Base-by-base conservation (phyloP, 306 rosid genomes). In the Trifolium repens region DNA sequence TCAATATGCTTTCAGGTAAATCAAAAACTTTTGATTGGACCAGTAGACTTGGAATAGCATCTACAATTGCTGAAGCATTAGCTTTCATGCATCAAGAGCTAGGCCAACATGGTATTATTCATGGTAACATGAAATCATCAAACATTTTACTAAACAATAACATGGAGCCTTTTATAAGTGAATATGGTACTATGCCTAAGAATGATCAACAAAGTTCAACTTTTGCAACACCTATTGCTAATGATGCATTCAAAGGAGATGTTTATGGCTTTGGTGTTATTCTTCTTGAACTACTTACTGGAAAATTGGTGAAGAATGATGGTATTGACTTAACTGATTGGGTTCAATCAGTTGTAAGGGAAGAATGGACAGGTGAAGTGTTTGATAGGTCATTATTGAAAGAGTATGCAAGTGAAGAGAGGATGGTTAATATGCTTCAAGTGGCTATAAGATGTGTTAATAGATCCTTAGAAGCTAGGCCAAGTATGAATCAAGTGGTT, bases 331-430 rank as follows among this genome's bases (percentile, higher is more conserved):
- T 91, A 68, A 34, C 91, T 2, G 88, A 88, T n/a, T 90, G 98
- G 97, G 96, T 94, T 71, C 87, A 73, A n/a, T 82, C 91, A 2
- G 90, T 94, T 44, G 83, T 94, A 32, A 74, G 88, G 55, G 96
- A 94, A 80, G 98, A 94, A 82, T 91, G 96, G 98, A 90, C 97
- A 2, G 91, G 85, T 2, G 98, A 94, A 76, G 96, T 94, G 9
- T 91, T 94, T 78, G 98, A 91, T 64, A 81, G 70, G 81, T 49
- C 64, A 3, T 66, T 94, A 14, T 30, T 85, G 39, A 79, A 85
- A 52, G 93, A 89, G 75, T 88, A 75, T 72, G 94, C 91, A 47
- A 87, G 94, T 72, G 96, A 90, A 80, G 97, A 90, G 82, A 90
- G 91, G 73, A 76, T 91, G 94, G 86, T 94, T 66, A 90, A 77